Conservation (phyloP, 1,139 yeast species). For the Geotrichum klebahnii region DNA sequence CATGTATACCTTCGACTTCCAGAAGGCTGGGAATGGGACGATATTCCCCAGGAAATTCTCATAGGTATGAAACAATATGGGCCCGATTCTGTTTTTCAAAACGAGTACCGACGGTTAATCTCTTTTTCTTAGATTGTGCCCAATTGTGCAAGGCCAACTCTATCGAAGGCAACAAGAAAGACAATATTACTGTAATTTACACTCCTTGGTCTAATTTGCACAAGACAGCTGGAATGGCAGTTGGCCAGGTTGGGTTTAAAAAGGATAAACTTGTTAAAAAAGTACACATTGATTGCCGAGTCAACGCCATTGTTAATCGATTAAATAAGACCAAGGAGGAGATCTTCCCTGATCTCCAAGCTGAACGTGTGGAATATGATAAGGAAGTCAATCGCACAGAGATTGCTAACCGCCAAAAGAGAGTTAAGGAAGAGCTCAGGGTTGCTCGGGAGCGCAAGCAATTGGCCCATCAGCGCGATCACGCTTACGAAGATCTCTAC, state of each 20-base stretch:
- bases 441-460: slow-evolving; percentile 35
- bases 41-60: slow-evolving; percentile 51
- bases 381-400: slow-evolving; percentile 36
- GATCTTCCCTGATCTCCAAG: slow-evolving; percentile 48
- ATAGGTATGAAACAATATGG: slow-evolving; percentile 25
- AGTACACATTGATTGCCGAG: slow-evolving; percentile 53
- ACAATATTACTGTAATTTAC: slow-evolving; percentile 64
- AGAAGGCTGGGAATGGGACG: slow-evolving; percentile 44
- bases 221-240: slow-evolving; percentile 71
- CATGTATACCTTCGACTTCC: slow-evolving; percentile 68
- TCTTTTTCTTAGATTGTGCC: slow-evolving; percentile 48
- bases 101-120: slow-evolving; percentile 3
- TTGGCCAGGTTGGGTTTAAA: slow-evolving; percentile 76
- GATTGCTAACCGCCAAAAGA: slow-evolving; percentile 39
- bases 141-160: slow-evolving; percentile 80
- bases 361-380: slow-evolving; percentile 42
- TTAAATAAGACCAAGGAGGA: slow-evolving; percentile 66
- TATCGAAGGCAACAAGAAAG: slow-evolving; percentile 69
- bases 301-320: slow-evolving; percentile 61
- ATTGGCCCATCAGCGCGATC: slow-evolving; percentile 39
- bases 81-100: too few relatives aligned
- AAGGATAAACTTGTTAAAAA: slow-evolving; percentile 54
- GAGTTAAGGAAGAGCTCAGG: slow-evolving; percentile 30
- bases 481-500: slow-evolving; percentile 58
- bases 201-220: slow-evolving; percentile 74